Percentiles rank a stretch among this genome's conserved stretches.
These are phyloP conservation scores for Biscutella auriculata DNA, from an alignment of 441 rosid genomes.

Conservation along the genomic window DNA sequence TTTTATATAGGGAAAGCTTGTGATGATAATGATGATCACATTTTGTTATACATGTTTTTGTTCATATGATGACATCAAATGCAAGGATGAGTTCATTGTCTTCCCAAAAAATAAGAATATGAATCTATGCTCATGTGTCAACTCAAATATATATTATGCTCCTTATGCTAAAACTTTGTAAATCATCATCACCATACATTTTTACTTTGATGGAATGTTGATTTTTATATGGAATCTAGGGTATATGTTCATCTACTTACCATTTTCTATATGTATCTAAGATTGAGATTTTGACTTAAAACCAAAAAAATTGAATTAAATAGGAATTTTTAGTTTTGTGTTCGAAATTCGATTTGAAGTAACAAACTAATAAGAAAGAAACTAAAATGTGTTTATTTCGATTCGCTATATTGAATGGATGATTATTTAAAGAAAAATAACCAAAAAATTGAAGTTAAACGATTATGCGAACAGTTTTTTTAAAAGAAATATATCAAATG, in stretches of 20 bases:
- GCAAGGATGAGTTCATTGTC: slow-evolving; percentile 26
- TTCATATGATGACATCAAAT: slow-evolving; percentile 24
- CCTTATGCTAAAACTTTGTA: not conserved
- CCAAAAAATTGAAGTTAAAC: too few species aligned
- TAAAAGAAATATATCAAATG: too few species aligned
- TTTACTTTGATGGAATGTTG: not conserved
- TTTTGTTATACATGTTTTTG: slow-evolving; percentile 11
- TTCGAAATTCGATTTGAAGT: too few species aligned
- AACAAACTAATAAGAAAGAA: too few species aligned
- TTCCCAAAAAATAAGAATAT: slow-evolving; percentile 3
- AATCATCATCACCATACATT: not conserved
- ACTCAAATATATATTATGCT: slow-evolving; percentile 10
- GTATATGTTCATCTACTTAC: slow-evolving; percentile 8
- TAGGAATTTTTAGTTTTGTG: too few species aligned
- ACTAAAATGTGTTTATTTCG: too few species aligned
- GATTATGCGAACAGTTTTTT: too few species aligned
- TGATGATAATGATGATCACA: slow-evolving; percentile 1
- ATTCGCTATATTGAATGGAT: too few species aligned
- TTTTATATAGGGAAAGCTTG: slow-evolving; percentile 9
- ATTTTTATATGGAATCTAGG: slow-evolving; percentile 1
- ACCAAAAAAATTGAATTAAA: too few species aligned
- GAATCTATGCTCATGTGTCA: slow-evolving; percentile 19
- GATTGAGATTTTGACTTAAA: too few species aligned
- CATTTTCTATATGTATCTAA: slow-evolving; percentile 2
- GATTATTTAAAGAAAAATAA: too few species aligned